Evolutionary conservation across 73 alveolate species (phyloP).

Genomic region (Tetrahymena thermophila): DNA sequence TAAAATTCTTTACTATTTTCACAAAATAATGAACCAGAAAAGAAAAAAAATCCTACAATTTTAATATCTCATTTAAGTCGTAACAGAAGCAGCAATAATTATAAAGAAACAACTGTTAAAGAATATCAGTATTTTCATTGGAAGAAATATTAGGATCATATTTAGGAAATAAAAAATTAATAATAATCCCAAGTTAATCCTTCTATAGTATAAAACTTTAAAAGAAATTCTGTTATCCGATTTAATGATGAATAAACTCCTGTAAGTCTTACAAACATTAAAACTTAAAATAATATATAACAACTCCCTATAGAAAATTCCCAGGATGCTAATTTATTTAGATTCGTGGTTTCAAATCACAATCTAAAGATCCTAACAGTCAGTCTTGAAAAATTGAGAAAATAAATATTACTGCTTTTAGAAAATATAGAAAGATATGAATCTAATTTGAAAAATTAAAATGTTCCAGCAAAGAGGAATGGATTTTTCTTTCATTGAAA

Average conservation of each 20-base stretch:
- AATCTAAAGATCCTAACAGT: not conserved
- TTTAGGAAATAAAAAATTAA: not conserved
- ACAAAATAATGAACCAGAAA: not conserved
- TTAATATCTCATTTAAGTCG: not conserved
- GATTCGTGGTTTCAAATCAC: not conserved
- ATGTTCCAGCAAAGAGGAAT: not conserved
- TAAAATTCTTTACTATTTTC: not conserved
- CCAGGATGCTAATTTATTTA: not conserved
- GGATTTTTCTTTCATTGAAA: not conserved
- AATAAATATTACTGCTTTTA: not conserved
- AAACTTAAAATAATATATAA: not conserved
- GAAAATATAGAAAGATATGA: not conserved
- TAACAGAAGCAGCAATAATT: not conserved
- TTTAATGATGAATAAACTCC: not conserved
- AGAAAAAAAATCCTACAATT: not conserved
- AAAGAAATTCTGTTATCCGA: not conserved
- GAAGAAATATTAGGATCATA: not conserved
- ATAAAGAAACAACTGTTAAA: not conserved
- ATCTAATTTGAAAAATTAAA: not conserved
- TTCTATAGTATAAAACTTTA: not conserved
- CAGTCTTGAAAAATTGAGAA: not conserved
- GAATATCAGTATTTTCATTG: not conserved
- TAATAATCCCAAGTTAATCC: not conserved
- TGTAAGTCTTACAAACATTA: not conserved
- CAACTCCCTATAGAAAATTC: not conserved